phyloP scores from a whole-genome alignment of 208 protist genomes.

The Leptomonas seymouri region DNA sequence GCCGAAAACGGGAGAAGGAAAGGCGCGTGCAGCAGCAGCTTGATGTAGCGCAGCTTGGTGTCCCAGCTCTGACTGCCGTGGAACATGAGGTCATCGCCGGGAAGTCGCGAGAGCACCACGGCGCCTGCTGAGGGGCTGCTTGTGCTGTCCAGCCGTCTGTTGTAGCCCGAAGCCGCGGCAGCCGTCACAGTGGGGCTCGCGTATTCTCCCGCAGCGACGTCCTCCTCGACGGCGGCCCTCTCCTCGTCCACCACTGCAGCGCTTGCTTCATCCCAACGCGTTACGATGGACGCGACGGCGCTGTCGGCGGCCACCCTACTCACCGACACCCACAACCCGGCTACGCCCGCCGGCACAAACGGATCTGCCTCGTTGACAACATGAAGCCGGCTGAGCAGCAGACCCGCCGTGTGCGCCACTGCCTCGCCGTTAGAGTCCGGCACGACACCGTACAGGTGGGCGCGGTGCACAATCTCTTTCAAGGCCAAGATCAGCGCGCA shows the following conservation, averaged over 20 bases:
- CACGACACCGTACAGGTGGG: conserved; percentile 76
- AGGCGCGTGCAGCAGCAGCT: conserved; percentile 66
- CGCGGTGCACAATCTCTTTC: conserved; percentile 74
- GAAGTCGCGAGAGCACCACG: conserved; percentile 18
- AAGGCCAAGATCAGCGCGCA: conserved; percentile 71
- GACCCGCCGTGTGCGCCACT: conserved; percentile 68
- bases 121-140: background rate
- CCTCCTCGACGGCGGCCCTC: conserved; percentile 16
- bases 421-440: conserved; percentile 66
- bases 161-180: background rate
- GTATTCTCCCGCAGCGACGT: background rate
- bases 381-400: conserved; percentile 69
- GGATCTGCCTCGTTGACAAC: conserved; percentile 63
- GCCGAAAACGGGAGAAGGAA: conserved; percentile 80
- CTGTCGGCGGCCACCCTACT: conserved; percentile 25
- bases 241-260: conserved; percentile 30
- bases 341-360: conserved; percentile 47
- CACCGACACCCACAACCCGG: conserved; percentile 58
- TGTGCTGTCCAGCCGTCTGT: background rate
- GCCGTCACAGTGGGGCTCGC: background rate
- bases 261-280: conserved; percentile 38
- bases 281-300: conserved; percentile 17
- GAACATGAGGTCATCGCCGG: conserved; percentile 53
- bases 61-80: conserved; percentile 50
- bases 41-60: conserved; percentile 48